Base-by-base conservation (phyloP, 2,329 filamentous ascomycete genomes). In the Cladosporium sp. region DNA sequence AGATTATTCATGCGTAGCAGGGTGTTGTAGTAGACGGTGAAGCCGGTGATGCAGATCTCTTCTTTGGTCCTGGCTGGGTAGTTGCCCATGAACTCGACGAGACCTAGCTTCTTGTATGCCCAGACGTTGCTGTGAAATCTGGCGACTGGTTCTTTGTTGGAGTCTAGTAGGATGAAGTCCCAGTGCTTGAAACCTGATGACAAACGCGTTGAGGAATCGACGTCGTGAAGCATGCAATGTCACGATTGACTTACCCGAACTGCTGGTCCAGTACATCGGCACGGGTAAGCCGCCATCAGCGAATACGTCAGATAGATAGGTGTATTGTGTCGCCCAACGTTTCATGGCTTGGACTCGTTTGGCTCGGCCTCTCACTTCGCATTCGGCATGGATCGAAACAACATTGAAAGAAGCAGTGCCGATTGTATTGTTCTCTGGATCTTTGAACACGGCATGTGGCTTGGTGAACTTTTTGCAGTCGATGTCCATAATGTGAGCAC, bases 1-100 rank as follows among this genome's bases (percentile, higher is more conserved):
- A 51, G 13, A 19, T 59, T 59, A 37, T 56, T 59, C 12, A 56
- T 36, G n/a, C 57, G 51, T 35, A 50, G 22, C n/a, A 56, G 4
- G 10, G 48, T 42, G 10, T 49, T 48, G 28, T 56, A 45, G 45
- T 59, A 59, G 28, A 59, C 37, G 7, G 51, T 49, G 34, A 39
- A 39, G 24, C 22, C 57, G 22, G 52, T 53, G 17, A 59, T 39
- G 19, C 36, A 24, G 25, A 59, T 59, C 52, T 59, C 57, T 34
- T 59, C 57, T 42, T 53, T 49, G 13, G 57, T 34, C 25, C 19
- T 17, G 9, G 40, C 35, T 4, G 19, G 42, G 10, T 36, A 53
- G 17, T 59, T 37, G 44, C 42, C 57, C 34, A 56, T 40, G 42
- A 59, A 59, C 32, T 59, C 57, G 13, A 59, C 34, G 36, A 56